Evolutionary conservation across 352 stramenopile genomes (phyloP).

Genomic region (Pythium aphanidermatum): DNA sequence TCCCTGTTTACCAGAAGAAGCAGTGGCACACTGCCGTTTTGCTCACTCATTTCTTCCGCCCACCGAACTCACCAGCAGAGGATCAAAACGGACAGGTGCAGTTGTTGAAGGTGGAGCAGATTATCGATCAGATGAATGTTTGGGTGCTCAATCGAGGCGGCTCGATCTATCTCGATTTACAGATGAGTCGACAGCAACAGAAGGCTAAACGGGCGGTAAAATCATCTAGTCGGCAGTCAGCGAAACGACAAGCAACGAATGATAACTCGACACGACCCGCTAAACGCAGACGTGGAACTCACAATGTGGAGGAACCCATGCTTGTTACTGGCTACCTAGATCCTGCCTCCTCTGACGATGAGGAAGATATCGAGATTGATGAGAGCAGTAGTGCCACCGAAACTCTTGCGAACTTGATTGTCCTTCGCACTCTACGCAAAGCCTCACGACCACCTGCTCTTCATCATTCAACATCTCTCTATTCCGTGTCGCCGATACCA

Average conservation of each 20-base stretch:
- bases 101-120: constrained; percentile 82
- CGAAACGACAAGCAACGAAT: constrained; percentile 27
- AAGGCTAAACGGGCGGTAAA: constrained; percentile 73
- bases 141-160: constrained; percentile 80
- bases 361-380: constrained; percentile 62
- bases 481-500: constrained; percentile 36
- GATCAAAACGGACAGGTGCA: constrained; percentile 70
- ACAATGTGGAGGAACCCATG: too few relatives aligned
- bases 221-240: constrained; percentile 18
- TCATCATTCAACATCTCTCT: constrained; percentile 31
- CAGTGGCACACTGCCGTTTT: constrained; percentile 82
- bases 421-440: constrained; percentile 62
- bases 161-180: constrained; percentile 81
- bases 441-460: constrained; percentile 37
- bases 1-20: constrained; percentile 82
- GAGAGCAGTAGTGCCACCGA: constrained; percentile 70
- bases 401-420: constrained; percentile 71
- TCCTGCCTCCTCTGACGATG: constrained; percentile 37
- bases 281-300: too few relatives aligned
- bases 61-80: constrained; percentile 65
- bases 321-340: constrained; percentile 27
- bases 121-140: constrained; percentile 85
- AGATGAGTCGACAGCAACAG: constrained; percentile 81
- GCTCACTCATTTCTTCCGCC: constrained; percentile 79
- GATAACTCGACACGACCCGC: constrained; percentile 25